phyloP scores from a whole-genome alignment of 768 basidiomycete genomes.

The Lactarius tabidus region DNA sequence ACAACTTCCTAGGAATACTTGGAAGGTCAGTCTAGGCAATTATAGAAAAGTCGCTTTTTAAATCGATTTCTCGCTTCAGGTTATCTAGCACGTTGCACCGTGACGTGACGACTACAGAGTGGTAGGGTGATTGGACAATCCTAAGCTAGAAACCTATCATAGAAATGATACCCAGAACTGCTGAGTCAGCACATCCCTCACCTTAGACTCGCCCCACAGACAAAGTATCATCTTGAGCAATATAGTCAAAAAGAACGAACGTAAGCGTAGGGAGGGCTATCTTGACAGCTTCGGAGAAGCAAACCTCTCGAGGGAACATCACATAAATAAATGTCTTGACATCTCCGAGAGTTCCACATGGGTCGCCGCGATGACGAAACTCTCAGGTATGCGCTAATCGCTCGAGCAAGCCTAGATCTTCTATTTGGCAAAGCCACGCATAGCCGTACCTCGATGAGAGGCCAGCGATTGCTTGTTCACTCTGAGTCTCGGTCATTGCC shows the following conservation, averaged over 20 bases:
- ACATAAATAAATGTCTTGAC: too few species aligned
- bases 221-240: not conserved
- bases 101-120: not conserved
- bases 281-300: too few species aligned
- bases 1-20: not conserved
- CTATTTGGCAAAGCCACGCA: not conserved
- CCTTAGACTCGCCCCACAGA: too few species aligned
- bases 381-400: too few species aligned
- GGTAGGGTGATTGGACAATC: not conserved
- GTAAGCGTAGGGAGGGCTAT: not conserved
- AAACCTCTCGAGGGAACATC: too few species aligned
- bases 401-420: not conserved
- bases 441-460: not conserved
- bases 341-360: too few species aligned
- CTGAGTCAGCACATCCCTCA: too few species aligned
- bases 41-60: not conserved
- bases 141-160: too few species aligned
- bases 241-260: not conserved
- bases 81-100: not conserved
- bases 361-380: too few species aligned
- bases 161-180: too few species aligned
- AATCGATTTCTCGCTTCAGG: not conserved
- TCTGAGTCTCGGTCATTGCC: not conserved
- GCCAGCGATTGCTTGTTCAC: not conserved
- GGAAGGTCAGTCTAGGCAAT: not conserved